A percentile compares a stretch with the other conserved stretches of the same genome.
Evolutionary conservation across 345 rosid genomes (phyloP).

Genomic region (Lepidium africanum): DNA sequence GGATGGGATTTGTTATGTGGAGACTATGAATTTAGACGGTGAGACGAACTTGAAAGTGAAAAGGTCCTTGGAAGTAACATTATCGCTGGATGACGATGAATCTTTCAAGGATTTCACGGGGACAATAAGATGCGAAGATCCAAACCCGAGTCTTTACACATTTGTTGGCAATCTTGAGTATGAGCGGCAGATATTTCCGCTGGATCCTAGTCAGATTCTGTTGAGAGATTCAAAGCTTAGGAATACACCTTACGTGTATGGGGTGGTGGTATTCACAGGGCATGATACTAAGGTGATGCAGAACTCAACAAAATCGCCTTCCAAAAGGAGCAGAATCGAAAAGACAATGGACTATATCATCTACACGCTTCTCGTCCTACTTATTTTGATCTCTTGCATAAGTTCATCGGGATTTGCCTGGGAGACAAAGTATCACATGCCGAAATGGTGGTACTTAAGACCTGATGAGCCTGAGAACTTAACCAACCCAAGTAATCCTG

Average conservation of each 20-base stretch:
- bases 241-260: slow-evolving; percentile 74
- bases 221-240: slow-evolving; percentile 97
- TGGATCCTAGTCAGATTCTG: slow-evolving; percentile 87
- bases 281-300: slow-evolving; percentile 96
- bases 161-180: slow-evolving; percentile 80
- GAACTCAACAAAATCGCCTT: slow-evolving; percentile 83
- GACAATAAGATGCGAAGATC: slow-evolving; percentile 77
- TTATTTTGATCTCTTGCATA: slow-evolving; percentile 57
- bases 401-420: slow-evolving; percentile 85
- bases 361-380: slow-evolving; percentile 67
- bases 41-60: slow-evolving; percentile 95
- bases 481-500: slow-evolving; percentile 57
- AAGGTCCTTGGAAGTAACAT: slow-evolving; percentile 70
- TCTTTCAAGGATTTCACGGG: slow-evolving; percentile 57
- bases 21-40: slow-evolving; percentile 98
- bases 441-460: slow-evolving; percentile 74
- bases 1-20: slow-evolving; percentile 95
- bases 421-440: slow-evolving; percentile 67
- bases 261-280: slow-evolving; percentile 84
- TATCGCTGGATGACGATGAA: slow-evolving; percentile 54
- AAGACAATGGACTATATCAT: slow-evolving; percentile 86
- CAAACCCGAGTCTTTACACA: slow-evolving; percentile 86
- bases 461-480: slow-evolving; percentile 43
- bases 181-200: slow-evolving; percentile 59
- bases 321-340: slow-evolving; percentile 79